Percentiles rank a stretch among this genome's conserved stretches.
These are phyloP conservation scores for Hypoxylon crocopeplum DNA, from an alignment of 495 filamentous ascomycete genomes.

Conservation along the genomic window DNA sequence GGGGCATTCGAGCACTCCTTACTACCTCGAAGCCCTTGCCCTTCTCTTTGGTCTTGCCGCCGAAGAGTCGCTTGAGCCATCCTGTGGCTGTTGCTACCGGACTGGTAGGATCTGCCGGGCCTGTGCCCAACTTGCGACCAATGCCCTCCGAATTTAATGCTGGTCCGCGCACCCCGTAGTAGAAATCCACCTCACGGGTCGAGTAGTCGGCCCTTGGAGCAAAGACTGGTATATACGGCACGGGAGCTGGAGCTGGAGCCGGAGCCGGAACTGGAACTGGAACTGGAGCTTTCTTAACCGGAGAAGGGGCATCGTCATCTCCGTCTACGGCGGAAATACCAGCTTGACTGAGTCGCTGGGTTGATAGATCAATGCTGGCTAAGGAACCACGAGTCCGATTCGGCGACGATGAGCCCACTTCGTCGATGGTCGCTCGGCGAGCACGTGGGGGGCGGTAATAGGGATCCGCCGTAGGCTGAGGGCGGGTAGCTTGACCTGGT, in stretches of 20 bases:
- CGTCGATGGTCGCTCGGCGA: constrained; percentile 65
- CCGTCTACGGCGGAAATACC: constrained; percentile 39
- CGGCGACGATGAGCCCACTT: constrained; percentile 44
- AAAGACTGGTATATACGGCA: constrained; percentile 43
- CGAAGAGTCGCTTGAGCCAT: constrained; percentile 82
- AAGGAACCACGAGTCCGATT: constrained; percentile 54
- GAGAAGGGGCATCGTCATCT: constrained; percentile 50
- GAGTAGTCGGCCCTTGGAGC: constrained; percentile 78
- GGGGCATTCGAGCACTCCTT: constrained; percentile 75
- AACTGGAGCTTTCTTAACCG: constrained; percentile 44
- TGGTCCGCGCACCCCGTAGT: constrained; percentile 90
- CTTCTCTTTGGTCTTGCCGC: constrained; percentile 84
- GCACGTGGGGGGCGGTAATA: constrained; percentile 86
- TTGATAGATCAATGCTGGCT: constrained; percentile 59
- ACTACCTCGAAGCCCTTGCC: constrained; percentile 97
- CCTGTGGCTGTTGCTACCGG: constrained; percentile 86
- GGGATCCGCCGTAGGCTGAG: constrained; percentile 61
- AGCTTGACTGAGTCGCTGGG: constrained; percentile 50
- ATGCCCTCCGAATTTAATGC: constrained; percentile 80
- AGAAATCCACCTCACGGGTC: constrained; percentile 91
- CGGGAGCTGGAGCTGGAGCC: constrained; percentile 23
- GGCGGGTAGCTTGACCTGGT: constrained; percentile 53
- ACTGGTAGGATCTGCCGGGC: constrained; percentile 91
- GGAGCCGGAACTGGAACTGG: constrained; percentile 24
- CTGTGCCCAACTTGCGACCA: constrained; percentile 85